Evolutionary conservation across 2,329 filamentous ascomycete genomes (phyloP).

Genomic region (Colletotrichum liriopes): DNA sequence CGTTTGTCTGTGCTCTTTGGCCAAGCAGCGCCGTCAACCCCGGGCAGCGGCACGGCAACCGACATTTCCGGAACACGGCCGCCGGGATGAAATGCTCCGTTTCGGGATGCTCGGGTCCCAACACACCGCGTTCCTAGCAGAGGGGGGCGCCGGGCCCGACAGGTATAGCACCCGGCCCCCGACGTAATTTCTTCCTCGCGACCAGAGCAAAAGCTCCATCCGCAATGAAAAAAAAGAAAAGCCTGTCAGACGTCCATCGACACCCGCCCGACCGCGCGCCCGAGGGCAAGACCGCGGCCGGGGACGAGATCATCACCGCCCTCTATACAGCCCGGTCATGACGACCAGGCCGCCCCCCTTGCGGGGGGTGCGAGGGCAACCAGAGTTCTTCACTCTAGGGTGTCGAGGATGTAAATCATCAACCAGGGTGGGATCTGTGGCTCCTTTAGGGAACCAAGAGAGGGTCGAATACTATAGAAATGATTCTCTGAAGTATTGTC

Average conservation of each 20-base stretch:
- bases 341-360: conserved; percentile 69
- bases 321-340: conserved; percentile 75
- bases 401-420: conserved; percentile 91
- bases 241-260: conserved; percentile 92
- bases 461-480: conserved; percentile 97
- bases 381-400: conserved; percentile 86
- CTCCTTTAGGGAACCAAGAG: conserved; percentile 94
- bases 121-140: neutral
- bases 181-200: conserved; percentile 65
- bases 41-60: neutral
- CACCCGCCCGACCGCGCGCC: conserved; percentile 84
- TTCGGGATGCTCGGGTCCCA: neutral
- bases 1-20: neutral
- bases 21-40: neutral
- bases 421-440: conserved; percentile 95
- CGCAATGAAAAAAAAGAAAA: conserved; percentile 69
- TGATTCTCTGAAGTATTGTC: conserved; percentile 86
- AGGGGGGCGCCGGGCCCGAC: neutral
- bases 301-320: conserved; percentile 95
- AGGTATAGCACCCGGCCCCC: neutral
- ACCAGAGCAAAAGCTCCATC: conserved; percentile 60
- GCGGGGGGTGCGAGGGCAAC: conserved; percentile 73
- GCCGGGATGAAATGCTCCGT: neutral
- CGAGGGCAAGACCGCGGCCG: conserved; percentile 80
- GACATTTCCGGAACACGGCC: neutral